Conservation (phyloP, 441 rosid genomes). For the Bruguiera hainesii region DNA sequence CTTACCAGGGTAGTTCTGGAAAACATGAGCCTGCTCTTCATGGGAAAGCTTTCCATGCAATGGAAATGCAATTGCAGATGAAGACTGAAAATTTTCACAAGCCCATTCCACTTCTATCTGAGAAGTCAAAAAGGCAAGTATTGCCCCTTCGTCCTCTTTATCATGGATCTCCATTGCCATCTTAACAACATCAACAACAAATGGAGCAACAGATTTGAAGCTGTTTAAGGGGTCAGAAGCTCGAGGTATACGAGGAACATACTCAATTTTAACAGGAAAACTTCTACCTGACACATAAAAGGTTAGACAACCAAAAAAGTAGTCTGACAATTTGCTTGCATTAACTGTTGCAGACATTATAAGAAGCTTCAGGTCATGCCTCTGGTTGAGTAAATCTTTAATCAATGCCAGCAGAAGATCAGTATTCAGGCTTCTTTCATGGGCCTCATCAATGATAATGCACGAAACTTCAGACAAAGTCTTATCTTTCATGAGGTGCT, state of each 20-base stretch:
- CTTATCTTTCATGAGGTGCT: slow-evolving; percentile 63
- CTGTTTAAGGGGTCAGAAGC: slow-evolving; percentile 25
- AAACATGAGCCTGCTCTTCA: slow-evolving; percentile 69
- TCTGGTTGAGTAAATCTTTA: slow-evolving; percentile 52
- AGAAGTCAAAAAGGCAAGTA: slow-evolving; percentile 91
- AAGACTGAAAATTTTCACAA: slow-evolving; percentile 61
- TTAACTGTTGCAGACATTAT: slow-evolving; percentile 98
- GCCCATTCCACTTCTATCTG: slow-evolving; percentile 96
- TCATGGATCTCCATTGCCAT: slow-evolving; percentile 55
- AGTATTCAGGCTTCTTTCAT: slow-evolving; percentile 92
- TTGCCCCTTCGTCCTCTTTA: slow-evolving; percentile 64
- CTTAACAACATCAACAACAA: slow-evolving; percentile 59
- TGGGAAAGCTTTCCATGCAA: slow-evolving; percentile 80
- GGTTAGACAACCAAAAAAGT: slow-evolving; percentile 62
- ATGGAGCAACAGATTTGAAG: slow-evolving; percentile 46
- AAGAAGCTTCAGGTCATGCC: slow-evolving; percentile 64
- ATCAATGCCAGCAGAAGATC: slow-evolving; percentile 87
- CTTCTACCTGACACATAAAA: slow-evolving; percentile 62
- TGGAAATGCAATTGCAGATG: slow-evolving; percentile 63
- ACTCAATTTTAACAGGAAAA: slow-evolving; percentile 76
- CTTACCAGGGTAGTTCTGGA: slow-evolving; percentile 52
- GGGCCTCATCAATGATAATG: slow-evolving; percentile 88
- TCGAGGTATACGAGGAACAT: slow-evolving; percentile 44
- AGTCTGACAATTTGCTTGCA: slow-evolving; percentile 68
- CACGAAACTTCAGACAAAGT: slow-evolving; percentile 74